Evolutionary conservation across 2,329 filamentous ascomycete species (phyloP).

Genomic region (Nothophaeocryptopus gaeumannii): DNA sequence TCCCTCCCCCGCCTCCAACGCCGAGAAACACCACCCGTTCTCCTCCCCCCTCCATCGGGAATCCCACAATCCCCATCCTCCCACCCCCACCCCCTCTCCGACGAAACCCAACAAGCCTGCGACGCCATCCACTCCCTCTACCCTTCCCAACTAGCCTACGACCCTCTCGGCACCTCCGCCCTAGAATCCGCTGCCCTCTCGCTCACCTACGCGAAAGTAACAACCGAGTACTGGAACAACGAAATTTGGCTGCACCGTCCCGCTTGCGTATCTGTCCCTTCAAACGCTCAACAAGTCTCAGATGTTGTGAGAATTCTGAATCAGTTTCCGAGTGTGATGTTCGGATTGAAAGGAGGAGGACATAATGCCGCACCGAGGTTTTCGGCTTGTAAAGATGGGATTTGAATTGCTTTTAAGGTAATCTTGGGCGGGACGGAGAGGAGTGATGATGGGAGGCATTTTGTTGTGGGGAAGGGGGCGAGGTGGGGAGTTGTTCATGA

Average conservation of each 20-base stretch:
- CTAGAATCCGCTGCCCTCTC: conserved; percentile 9
- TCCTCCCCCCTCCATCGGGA: too few species aligned
- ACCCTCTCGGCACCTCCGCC: conserved; percentile 13
- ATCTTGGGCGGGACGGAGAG: conserved; percentile 37
- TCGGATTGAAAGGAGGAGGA: conserved; percentile 55
- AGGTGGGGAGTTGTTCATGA: conserved; percentile 20
- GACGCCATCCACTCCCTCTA: conserved; percentile 19
- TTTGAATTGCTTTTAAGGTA: conserved; percentile 45
- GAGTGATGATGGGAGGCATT: conserved; percentile 19
- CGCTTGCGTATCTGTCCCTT: conserved; percentile 40
- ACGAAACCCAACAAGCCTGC: conserved; percentile 18
- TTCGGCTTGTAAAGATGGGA: conserved; percentile 44
- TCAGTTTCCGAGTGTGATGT: conserved; percentile 47
- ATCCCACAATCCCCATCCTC: background rate
- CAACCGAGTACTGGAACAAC: conserved; percentile 23
- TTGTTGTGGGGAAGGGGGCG: conserved; percentile 14
- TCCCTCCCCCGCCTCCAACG: too few species aligned
- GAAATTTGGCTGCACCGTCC: conserved; percentile 16
- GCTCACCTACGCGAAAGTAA: conserved; percentile 15
- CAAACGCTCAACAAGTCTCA: conserved; percentile 51
- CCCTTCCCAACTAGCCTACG: conserved; percentile 17
- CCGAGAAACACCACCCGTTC: too few species aligned
- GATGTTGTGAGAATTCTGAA: conserved; percentile 51
- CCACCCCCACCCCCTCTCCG: background rate
- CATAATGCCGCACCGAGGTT: conserved; percentile 49